Conservation (phyloP, 495 filamentous ascomycete genomes). For the Talaromyces liani region DNA sequence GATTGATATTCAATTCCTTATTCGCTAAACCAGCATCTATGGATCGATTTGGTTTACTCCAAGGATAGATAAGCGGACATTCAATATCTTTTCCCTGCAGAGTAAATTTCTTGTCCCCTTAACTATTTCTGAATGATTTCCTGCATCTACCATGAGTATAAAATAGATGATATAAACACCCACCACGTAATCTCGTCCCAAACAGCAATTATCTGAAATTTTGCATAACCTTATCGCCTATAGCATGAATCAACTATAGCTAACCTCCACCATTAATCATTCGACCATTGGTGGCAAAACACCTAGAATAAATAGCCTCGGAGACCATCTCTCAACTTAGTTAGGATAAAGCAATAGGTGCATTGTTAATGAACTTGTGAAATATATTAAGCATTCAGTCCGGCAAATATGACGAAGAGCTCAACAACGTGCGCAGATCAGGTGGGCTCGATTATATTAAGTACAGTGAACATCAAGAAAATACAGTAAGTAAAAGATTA, state of each 20-base stretch:
- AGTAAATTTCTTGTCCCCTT: background rate
- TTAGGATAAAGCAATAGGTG: background rate
- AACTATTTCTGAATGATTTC: background rate
- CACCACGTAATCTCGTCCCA: background rate
- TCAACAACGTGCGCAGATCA: constrained; percentile 2
- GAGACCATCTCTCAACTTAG: background rate
- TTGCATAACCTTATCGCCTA: background rate
- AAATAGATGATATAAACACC: background rate
- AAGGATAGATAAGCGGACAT: background rate
- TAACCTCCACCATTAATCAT: background rate
- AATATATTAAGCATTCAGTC: background rate
- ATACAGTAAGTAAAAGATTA: background rate
- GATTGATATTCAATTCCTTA: background rate
- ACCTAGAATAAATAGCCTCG: background rate
- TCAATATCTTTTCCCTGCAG: background rate
- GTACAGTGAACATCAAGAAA: background rate
- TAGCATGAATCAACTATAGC: background rate
- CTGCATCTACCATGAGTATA: background rate
- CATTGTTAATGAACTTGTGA: background rate
- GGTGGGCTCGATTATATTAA: background rate
- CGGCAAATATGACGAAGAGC: background rate
- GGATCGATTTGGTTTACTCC: background rate
- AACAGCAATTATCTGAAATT: background rate
- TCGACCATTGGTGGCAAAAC: background rate
- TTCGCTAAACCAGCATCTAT: background rate